These are phyloP conservation scores for Microsporum audouinii DNA, from an alignment of 2,329 filamentous ascomycete species.

Conservation along the genomic window DNA sequence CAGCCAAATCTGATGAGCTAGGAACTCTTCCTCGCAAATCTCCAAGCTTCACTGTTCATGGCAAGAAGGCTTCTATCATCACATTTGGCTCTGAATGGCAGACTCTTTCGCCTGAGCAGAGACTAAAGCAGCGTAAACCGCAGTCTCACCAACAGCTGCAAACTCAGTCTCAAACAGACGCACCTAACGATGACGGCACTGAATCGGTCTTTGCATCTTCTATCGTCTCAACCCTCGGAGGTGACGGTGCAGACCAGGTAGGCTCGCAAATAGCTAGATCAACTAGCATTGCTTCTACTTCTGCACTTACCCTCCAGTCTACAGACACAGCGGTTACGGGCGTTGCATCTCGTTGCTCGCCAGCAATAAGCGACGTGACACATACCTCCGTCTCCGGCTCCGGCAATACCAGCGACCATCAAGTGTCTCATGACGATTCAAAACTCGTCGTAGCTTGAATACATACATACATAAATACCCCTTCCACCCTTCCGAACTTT, in stretches of 20 bases:
- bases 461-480: background rate
- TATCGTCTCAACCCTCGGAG: background rate
- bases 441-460: background rate
- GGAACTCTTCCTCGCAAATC: slow-evolving; percentile 54
- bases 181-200: background rate
- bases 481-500: too few species aligned
- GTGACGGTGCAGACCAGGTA: background rate
- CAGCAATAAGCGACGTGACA: background rate
- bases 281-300: background rate
- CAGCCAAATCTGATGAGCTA: slow-evolving; percentile 4
- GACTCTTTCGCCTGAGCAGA: slow-evolving; percentile 61
- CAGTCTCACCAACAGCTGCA: slow-evolving; percentile 28
- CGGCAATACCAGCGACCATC: background rate
- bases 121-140: slow-evolving; percentile 50
- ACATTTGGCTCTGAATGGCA: slow-evolving; percentile 92
- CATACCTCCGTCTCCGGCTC: background rate
- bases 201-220: background rate
- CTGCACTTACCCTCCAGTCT: background rate
- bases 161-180: background rate
- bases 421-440: background rate
- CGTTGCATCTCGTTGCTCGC: background rate
- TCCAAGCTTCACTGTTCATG: slow-evolving; percentile 89
- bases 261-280: background rate
- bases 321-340: background rate
- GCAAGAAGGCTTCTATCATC: slow-evolving; percentile 94